These are phyloP conservation scores for Ustilago sp. DNA, from an alignment of 1,284 basidiomycete species.

Conservation along the genomic window DNA sequence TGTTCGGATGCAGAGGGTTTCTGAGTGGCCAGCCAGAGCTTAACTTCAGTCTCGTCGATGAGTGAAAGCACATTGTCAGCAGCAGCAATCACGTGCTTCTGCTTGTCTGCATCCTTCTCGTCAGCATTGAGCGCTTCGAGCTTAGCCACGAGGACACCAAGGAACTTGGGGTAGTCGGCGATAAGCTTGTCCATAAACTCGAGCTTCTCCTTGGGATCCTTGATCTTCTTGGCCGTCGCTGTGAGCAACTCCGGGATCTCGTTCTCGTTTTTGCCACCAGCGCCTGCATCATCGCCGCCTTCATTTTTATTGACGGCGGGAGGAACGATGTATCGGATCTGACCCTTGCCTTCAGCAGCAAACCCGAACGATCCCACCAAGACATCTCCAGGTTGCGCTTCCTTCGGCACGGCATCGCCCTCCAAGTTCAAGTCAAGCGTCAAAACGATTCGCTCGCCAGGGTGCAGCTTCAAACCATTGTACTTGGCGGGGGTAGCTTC, in stretches of 20 bases:
- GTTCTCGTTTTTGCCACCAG: conserved; percentile 52
- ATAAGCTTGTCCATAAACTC: conserved; percentile 65
- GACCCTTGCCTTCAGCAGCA: conserved; percentile 55
- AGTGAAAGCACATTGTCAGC: conserved; percentile 56
- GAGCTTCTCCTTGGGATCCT: conserved; percentile 60
- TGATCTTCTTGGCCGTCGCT: conserved; percentile 66
- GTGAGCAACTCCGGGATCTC: conserved; percentile 66
- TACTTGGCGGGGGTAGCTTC: conserved; percentile 54
- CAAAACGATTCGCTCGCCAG: conserved; percentile 64
- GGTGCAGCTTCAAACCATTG: conserved; percentile 64
- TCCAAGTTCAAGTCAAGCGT: conserved; percentile 64
- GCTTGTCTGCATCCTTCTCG: conserved; percentile 37
- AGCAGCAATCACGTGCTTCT: conserved; percentile 49
- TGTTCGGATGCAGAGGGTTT: conserved; percentile 58
- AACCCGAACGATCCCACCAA: conserved; percentile 66
- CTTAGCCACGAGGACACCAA: conserved; percentile 63
- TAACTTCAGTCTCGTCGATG: conserved; percentile 63
- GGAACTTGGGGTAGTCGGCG: conserved; percentile 62
- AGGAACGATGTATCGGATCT: conserved; percentile 66
- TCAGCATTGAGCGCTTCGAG: conserved; percentile 57
- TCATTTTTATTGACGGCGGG: conserved; percentile 58
- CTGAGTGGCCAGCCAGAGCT: conserved; percentile 62
- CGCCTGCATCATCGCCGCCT: conserved; percentile 24
- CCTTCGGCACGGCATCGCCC: conserved; percentile 67
- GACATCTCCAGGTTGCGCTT: conserved; percentile 66